phyloP scores from a whole-genome alignment of 352 stramenopile genomes.

The Thraustochytrium sp. region DNA sequence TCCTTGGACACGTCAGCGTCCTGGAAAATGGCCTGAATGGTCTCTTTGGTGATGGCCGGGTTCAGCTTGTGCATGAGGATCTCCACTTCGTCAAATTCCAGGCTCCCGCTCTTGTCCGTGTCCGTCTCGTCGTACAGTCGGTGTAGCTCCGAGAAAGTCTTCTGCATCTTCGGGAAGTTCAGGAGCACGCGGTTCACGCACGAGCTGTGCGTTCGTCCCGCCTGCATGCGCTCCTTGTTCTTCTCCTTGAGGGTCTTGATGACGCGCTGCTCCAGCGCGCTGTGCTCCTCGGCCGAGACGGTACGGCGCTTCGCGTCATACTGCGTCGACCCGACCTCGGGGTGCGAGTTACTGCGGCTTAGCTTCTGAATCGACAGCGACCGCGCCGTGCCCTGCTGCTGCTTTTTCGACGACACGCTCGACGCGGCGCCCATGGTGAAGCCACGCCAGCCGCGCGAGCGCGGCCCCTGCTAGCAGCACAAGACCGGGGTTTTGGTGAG shows the following conservation, averaged over 20 bases:
- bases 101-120: constrained; percentile 1
- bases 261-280: not conserved
- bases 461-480: too few relatives aligned
- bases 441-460: too few relatives aligned
- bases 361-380: not conserved
- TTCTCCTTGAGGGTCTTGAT: not conserved
- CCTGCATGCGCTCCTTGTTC: constrained; percentile 24
- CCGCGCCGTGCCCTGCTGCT: not conserved
- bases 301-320: not conserved
- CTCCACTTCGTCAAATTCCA: constrained; percentile 6
- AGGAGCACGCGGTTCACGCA: constrained; percentile 32
- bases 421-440: not conserved
- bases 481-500: too few relatives aligned
- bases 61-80: constrained; percentile 38
- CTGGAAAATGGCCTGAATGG: constrained; percentile 71
- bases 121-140: constrained; percentile 34
- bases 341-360: not conserved
- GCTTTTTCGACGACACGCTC: constrained; percentile 6
- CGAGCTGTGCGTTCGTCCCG: not conserved
- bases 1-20: constrained; percentile 78
- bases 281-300: not conserved
- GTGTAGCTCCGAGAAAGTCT: constrained; percentile 27
- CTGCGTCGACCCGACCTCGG: not conserved
- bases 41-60: constrained; percentile 41
- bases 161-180: constrained; percentile 47